Evolutionary conservation across 2,329 filamentous ascomycete species (phyloP).

Genomic region (Fusarium sp.): DNA sequence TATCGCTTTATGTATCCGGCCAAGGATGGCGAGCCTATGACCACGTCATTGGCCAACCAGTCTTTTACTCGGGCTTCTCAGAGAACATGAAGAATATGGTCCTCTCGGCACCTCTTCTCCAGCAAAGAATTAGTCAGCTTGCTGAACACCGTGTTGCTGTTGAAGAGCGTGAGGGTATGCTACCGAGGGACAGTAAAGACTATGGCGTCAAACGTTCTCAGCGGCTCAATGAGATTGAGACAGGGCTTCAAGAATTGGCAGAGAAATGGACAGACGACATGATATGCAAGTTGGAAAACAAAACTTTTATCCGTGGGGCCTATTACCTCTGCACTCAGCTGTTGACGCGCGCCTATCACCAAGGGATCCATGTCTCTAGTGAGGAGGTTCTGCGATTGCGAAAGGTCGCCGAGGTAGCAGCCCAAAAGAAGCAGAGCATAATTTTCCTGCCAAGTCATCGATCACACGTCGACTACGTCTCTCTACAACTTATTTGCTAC

Average conservation of each 20-base stretch:
- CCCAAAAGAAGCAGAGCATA: constrained; percentile 90
- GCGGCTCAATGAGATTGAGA: constrained; percentile 72
- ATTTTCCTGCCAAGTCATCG: constrained; percentile 95
- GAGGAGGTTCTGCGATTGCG: constrained; percentile 88
- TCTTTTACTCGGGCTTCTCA: constrained; percentile 91
- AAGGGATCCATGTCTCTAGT: constrained; percentile 95
- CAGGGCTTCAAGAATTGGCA: constrained; percentile 79
- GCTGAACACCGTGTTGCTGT: constrained; percentile 77
- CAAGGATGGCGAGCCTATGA: constrained; percentile 97
- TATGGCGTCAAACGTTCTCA: constrained; percentile 61
- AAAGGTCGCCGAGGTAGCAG: constrained; percentile 82
- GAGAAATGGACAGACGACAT: constrained; percentile 90
- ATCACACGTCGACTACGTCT: constrained; percentile 96
- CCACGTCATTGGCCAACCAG: constrained; percentile 85
- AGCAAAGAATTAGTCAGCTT: constrained; percentile 76
- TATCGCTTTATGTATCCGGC: constrained; percentile 91
- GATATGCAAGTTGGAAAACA: constrained; percentile 99
- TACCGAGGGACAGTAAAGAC: constrained; percentile 65
- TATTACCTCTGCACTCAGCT: constrained; percentile 92
- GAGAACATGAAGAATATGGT: constrained; percentile 87
- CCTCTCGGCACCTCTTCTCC: constrained; percentile 77
- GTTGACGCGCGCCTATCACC: constrained; percentile 91
- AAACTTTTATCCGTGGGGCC: constrained; percentile 87
- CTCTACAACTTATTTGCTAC: constrained; percentile 94
- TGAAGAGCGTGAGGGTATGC: constrained; percentile 78